Base-by-base conservation (phyloP, 257 asterid species). In the Solanum gracilifrons region DNA sequence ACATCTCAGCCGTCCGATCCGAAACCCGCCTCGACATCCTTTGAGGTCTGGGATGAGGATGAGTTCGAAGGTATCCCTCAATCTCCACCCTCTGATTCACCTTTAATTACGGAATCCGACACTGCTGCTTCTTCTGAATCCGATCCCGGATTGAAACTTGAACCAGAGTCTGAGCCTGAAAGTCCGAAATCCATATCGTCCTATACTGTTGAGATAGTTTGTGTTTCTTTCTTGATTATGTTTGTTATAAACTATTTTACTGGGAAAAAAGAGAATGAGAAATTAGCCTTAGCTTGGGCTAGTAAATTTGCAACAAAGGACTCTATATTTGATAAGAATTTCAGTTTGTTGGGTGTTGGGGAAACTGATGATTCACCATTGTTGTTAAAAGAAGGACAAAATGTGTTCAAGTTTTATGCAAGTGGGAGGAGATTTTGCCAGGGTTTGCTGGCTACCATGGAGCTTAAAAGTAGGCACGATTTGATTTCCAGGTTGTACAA, bases 391-490 rank as follows among this genome's bases (percentile, higher is more conserved):
- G 99, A 96, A 86, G 98, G 95, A 85, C 93, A 93, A 91, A 94
- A 88, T 76, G 92, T 93, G 69, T 95, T 94, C 80, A 96, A 95
- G 87, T 96, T 96, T 62, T 96, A 95, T 32, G 98, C 99, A 0
- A 96, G 95, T 37, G 99, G 98, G 32, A 88, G 99, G 96, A 96
- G 98, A 91, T 96, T 91, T 91, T 96, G 98, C 85, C 93, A 95
- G 58, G 99, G 99, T 62, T 88, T 96, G 94, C 88, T 95, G 91
- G 99, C 96, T 13, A 96, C 98, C 5, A 92, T 96, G 98, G 99
- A 96, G 95, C 92, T 96, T 29, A 94, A 95, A 91, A 95, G 98
- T 88, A 91, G 98, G 91, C 98, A 95, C 18, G 98, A 96, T 90
- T 91, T 96, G 99, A 94, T 96, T 43, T 95, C 99, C 7, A 92